A percentile compares a stretch with the other conserved stretches of the same genome.
phyloP scores from a whole-genome alignment of 2,329 filamentous ascomycete species.

The Harringtonia aguacate region DNA sequence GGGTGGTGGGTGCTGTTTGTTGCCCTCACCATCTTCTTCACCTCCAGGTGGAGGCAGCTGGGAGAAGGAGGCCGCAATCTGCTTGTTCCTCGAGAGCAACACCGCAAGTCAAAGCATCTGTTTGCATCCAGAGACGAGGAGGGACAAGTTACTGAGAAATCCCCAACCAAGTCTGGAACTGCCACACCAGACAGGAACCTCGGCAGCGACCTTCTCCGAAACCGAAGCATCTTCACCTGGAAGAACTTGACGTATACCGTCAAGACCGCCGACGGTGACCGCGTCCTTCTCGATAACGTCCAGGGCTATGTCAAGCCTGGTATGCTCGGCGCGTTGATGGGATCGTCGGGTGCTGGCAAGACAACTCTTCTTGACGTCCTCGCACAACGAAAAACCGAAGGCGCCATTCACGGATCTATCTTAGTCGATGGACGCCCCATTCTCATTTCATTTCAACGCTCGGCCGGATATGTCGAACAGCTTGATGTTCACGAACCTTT shows the following conservation, averaged over 20 bases:
- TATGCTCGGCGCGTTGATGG: slow-evolving; percentile 68
- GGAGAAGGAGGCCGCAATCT: slow-evolving; percentile 4
- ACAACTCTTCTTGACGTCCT: slow-evolving; percentile 77
- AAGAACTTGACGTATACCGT: slow-evolving; percentile 63
- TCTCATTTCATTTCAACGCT: slow-evolving; percentile 65
- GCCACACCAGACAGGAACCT: neutral
- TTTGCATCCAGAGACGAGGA: neutral
- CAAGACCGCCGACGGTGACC: slow-evolving; percentile 47
- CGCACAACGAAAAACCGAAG: slow-evolving; percentile 68
- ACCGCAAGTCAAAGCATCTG: neutral
- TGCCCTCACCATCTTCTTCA: slow-evolving; percentile 43
- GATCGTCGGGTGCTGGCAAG: slow-evolving; percentile 72
- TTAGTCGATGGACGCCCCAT: slow-evolving; percentile 62
- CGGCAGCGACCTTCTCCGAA: slow-evolving; percentile 37
- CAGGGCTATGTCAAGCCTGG: slow-evolving; percentile 78
- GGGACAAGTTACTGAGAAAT: neutral
- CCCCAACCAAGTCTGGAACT: neutral
- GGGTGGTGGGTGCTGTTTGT: slow-evolving; percentile 69
- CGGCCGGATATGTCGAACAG: slow-evolving; percentile 72
- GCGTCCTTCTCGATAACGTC: slow-evolving; percentile 65
- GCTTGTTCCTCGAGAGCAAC: slow-evolving; percentile 10
- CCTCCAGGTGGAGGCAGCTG: slow-evolving; percentile 4
- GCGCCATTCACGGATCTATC: slow-evolving; percentile 63
- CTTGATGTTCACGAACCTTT: slow-evolving; percentile 67
- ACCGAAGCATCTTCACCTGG: slow-evolving; percentile 64